phyloP scores from a whole-genome alignment of 2,329 filamentous ascomycete genomes.

The Clathrospora elynae region DNA sequence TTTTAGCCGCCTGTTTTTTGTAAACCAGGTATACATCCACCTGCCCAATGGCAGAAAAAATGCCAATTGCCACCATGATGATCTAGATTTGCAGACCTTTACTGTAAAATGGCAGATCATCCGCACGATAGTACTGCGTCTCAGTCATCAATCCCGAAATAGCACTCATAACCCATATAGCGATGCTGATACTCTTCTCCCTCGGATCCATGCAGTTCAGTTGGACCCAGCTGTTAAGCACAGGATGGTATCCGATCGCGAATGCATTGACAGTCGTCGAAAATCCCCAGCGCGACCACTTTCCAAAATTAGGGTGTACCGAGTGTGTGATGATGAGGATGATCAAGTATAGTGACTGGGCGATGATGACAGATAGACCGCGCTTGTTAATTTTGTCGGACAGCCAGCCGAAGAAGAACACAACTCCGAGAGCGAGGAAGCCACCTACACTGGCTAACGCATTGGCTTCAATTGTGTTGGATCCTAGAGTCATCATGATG shows the following conservation, averaged over 20 bases:
- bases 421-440: conserved; percentile 54
- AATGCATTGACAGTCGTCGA: conserved; percentile 60
- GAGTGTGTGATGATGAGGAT: conserved; percentile 50
- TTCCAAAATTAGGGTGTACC: conserved; percentile 52
- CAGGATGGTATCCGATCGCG: conserved; percentile 60
- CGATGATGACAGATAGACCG: conserved; percentile 53
- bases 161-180: conserved; percentile 60
- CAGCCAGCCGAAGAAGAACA: conserved; percentile 57
- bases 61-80: conserved; percentile 51
- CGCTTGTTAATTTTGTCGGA: conserved; percentile 55
- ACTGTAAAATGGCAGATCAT: conserved; percentile 54
- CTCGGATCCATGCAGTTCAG: conserved; percentile 56
- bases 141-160: conserved; percentile 59
- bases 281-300: conserved; percentile 57
- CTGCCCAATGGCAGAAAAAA: conserved; percentile 51
- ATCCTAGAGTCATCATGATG: conserved; percentile 52
- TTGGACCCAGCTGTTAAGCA: conserved; percentile 60
- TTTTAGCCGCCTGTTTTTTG: conserved; percentile 41
- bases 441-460: conserved; percentile 52
- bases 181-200: conserved; percentile 58
- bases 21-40: conserved; percentile 48
- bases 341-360: conserved; percentile 55
- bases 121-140: conserved; percentile 56
- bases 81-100: conserved; percentile 55
- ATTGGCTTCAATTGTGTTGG: conserved; percentile 54